These are phyloP conservation scores for Pelargonium nanum DNA, from an alignment of 345 rosid species.

Conservation along the genomic window DNA sequence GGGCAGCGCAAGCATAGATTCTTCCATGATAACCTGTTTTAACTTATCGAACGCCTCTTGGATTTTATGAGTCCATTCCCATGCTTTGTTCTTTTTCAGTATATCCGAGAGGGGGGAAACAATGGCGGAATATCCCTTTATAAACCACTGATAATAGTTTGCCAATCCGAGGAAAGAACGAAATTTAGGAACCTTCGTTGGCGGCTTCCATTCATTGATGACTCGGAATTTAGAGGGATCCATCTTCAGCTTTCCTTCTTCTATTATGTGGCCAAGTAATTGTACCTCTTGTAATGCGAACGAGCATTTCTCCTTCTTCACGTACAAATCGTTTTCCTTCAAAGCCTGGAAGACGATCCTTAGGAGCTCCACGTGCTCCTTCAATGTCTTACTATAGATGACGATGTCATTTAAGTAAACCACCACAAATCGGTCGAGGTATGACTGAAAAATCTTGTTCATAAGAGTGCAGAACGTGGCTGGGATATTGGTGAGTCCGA, in stretches of 20 bases:
- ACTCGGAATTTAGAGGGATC: neutral
- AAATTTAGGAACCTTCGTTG: neutral
- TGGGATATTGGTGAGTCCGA: too few species aligned
- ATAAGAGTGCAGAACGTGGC: neutral
- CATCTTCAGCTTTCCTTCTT: neutral
- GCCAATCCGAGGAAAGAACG: neutral
- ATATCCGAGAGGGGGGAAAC: too few species aligned
- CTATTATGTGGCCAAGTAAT: neutral
- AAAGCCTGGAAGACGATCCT: neutral
- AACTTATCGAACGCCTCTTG: neutral
- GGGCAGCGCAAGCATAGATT: neutral
- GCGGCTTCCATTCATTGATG: neutral
- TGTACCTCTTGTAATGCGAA: neutral
- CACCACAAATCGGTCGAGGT: neutral
- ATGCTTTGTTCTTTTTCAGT: neutral
- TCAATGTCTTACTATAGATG: neutral
- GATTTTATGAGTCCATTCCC: neutral
- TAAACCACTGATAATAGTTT: too few species aligned
- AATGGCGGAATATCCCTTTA: too few species aligned
- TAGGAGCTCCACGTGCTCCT: neutral
- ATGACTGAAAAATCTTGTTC: neutral
- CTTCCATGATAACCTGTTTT: neutral
- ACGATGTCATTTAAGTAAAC: neutral
- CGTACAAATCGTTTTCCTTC: neutral
- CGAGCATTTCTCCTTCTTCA: conserved; percentile 5